phyloP scores from a whole-genome alignment of 2,329 filamentous ascomycete species.

The Fusarium azukiicola region DNA sequence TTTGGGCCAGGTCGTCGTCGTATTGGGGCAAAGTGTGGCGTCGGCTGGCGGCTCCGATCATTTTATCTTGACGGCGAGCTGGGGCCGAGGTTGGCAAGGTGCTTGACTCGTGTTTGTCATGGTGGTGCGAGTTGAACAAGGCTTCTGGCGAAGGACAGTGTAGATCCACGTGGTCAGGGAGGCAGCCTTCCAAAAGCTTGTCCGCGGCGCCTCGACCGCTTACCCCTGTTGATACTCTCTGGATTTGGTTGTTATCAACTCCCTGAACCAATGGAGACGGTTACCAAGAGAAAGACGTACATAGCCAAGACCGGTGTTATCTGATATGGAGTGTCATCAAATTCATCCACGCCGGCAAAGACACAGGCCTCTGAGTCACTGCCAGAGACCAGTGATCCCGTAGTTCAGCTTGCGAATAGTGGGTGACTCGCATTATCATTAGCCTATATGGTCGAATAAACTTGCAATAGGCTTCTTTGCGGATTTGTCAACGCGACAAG shows the following conservation, averaged over 20 bases:
- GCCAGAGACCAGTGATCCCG: neutral
- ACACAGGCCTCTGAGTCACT: neutral
- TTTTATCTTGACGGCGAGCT: neutral
- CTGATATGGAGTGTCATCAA: neutral
- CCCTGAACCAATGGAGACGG: neutral
- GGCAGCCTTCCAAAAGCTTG: neutral
- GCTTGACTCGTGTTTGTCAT: neutral
- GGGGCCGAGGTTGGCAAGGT: neutral
- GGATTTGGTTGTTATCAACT: neutral
- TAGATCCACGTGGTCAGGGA: neutral
- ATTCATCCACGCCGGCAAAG: neutral
- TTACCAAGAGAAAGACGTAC: neutral
- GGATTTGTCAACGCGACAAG: neutral
- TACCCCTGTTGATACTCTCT: neutral
- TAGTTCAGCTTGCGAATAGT: neutral
- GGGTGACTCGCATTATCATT: too few species aligned
- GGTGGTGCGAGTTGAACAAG: too few species aligned
- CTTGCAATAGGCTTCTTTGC: neutral
- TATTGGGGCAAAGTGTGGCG: neutral
- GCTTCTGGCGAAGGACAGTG: neutral
- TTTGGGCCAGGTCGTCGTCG: neutral
- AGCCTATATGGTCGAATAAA: neutral
- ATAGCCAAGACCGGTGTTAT: neutral
- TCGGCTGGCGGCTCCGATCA: constrained; percentile 6
- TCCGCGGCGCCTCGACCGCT: too few species aligned